A percentile compares a stretch with the other conserved stretches of the same genome.
These are phyloP conservation scores for Ilyonectria sp. DNA, from an alignment of 2,329 filamentous ascomycete species.

Conservation along the genomic window DNA sequence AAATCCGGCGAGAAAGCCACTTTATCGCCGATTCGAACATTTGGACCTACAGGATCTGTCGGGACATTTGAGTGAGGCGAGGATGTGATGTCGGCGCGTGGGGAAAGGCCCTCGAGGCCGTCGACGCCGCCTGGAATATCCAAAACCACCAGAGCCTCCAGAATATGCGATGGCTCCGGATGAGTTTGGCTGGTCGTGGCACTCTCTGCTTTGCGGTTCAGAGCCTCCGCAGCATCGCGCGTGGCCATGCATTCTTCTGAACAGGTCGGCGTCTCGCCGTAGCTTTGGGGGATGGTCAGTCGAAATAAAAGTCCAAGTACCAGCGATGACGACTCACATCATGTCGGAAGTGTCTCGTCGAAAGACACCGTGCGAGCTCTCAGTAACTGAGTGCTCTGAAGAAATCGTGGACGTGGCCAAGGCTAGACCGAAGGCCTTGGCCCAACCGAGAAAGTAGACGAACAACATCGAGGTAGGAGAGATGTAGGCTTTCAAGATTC, in stretches of 20 bases:
- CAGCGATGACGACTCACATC: background rate
- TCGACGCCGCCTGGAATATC: too few relatives aligned
- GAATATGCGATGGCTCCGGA: background rate
- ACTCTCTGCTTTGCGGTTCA: background rate
- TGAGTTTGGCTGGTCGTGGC: background rate
- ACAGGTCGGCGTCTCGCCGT: conserved; percentile 3
- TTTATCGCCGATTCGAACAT: background rate
- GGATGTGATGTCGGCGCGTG: too few relatives aligned
- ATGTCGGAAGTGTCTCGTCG: background rate
- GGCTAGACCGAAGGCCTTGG: background rate
- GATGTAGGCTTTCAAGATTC: background rate
- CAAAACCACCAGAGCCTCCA: background rate
- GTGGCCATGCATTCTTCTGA: background rate
- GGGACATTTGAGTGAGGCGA: background rate
- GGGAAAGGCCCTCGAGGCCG: background rate
- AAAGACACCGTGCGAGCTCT: background rate
- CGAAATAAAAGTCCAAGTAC: background rate
- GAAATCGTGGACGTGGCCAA: background rate
- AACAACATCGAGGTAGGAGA: background rate
- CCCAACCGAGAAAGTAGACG: background rate
- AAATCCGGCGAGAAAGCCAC: background rate
- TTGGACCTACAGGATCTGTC: background rate
- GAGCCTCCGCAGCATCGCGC: background rate
- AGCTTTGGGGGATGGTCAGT: background rate
- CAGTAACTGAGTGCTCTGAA: background rate